These are phyloP conservation scores for Penicillium palitans DNA, from an alignment of 2,329 filamentous ascomycete genomes.

Conservation along the genomic window DNA sequence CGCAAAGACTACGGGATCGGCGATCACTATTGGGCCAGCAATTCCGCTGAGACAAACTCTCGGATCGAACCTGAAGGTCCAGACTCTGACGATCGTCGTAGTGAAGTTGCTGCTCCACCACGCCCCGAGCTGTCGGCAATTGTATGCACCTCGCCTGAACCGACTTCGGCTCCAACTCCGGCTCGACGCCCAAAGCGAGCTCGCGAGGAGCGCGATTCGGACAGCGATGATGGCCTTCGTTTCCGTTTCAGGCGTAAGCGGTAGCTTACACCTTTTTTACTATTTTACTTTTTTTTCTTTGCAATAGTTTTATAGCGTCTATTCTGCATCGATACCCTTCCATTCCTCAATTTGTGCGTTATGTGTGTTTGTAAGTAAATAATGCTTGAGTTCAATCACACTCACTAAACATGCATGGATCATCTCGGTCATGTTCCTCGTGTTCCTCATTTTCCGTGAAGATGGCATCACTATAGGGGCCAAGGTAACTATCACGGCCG, in stretches of 20 bases:
- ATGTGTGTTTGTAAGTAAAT: background rate
- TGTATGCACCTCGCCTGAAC: slow-evolving; percentile 14
- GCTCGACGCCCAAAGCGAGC: slow-evolving; percentile 34
- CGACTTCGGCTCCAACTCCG: slow-evolving; percentile 23
- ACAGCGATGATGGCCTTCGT: slow-evolving; percentile 58
- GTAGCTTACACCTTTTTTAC: slow-evolving; percentile 5
- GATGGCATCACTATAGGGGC: background rate
- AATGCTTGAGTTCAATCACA: background rate
- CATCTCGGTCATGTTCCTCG: background rate
- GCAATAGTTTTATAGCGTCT: slow-evolving; percentile 10
- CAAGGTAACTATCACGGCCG: background rate
- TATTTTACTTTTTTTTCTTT: background rate
- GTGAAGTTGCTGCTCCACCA: slow-evolving; percentile 6
- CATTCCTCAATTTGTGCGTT: background rate
- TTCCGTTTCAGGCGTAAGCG: slow-evolving; percentile 56
- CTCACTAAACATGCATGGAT: background rate
- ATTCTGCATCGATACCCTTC: slow-evolving; percentile 18
- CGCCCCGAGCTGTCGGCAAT: slow-evolving; percentile 14
- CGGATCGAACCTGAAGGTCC: slow-evolving; percentile 21
- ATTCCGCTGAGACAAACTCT: slow-evolving; percentile 27
- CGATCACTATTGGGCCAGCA: slow-evolving; percentile 67
- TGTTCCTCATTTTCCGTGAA: background rate
- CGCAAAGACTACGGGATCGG: slow-evolving; percentile 72
- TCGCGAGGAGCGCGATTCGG: slow-evolving; percentile 48
- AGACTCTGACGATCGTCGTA: slow-evolving; percentile 9